Conservation (phyloP, 345 rosid genomes). For the thale cress (Arabidopsis thaliana) region TAIR10.1 NC_003076.8:15957001-15957500, state of each 20-base stretch:
- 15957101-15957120: not conserved
- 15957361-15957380: conserved; percentile 71
- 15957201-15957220: not conserved
- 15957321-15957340: conserved; percentile 56
- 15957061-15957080: no score
- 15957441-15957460: conserved; percentile 18
- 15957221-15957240: not conserved
- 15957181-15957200: not conserved
- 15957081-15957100: not conserved
- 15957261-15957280: conserved; percentile 35
- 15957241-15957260: not conserved
- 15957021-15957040: no score
- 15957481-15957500: conserved; percentile 9
- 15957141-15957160: not conserved
- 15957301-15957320: conserved; percentile 66
- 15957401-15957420: conserved; percentile 48
- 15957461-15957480: conserved; percentile 2
- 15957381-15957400: conserved; percentile 59
- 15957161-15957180: not conserved
- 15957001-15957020: no score
- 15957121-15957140: not conserved
- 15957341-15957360: conserved; percentile 53
- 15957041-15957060: no score
- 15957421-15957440: conserved; percentile 18
- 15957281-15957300: conserved; percentile 43